Conservation (phyloP, 2,329 filamentous ascomycete species). For the Xylaria digitata region DNA sequence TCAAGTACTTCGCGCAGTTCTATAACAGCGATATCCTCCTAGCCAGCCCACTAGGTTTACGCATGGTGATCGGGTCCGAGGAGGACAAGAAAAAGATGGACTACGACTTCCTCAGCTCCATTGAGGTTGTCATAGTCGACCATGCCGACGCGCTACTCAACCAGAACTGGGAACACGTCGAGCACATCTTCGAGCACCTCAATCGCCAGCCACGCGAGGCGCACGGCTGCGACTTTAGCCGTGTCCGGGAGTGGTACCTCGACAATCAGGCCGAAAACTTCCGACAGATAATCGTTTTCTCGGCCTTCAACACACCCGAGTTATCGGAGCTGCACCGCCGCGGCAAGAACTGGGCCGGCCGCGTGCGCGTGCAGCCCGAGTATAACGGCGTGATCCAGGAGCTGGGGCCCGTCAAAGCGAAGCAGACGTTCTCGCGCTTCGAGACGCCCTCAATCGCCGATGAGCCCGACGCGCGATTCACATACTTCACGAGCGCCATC, state of each 20-base stretch:
- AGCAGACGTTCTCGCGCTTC: constrained; percentile 92
- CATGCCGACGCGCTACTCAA: constrained; percentile 93
- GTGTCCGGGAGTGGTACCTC: constrained; percentile 92
- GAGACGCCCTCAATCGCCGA: constrained; percentile 74
- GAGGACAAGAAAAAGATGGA: constrained; percentile 76
- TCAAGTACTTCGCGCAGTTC: constrained; percentile 95
- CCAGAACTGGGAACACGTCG: constrained; percentile 98
- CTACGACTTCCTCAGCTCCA: constrained; percentile 91
- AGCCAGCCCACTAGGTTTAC: constrained; percentile 87
- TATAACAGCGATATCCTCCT: constrained; percentile 97
- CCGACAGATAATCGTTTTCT: constrained; percentile 85
- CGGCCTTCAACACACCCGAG: constrained; percentile 88
- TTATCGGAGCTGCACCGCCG: constrained; percentile 83
- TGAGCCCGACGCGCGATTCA: constrained; percentile 90
- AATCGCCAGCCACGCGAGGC: constrained; percentile 90
- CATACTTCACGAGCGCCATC: constrained; percentile 86
- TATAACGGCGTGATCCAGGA: constrained; percentile 80
- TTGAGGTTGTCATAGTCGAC: constrained; percentile 90
- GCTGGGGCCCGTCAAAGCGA: constrained; percentile 72
- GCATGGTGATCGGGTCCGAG: constrained; percentile 86
- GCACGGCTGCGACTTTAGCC: constrained; percentile 92
- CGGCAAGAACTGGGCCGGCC: constrained; percentile 85
- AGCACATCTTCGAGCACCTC: constrained; percentile 89
- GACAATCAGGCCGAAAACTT: constrained; percentile 83
- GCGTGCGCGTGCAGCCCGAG: constrained; percentile 75